A percentile compares a stretch with the other conserved stretches of the same genome.
Evolutionary conservation across 2,329 filamentous ascomycete genomes (phyloP).

Genomic region (Colletotrichum karsti): DNA sequence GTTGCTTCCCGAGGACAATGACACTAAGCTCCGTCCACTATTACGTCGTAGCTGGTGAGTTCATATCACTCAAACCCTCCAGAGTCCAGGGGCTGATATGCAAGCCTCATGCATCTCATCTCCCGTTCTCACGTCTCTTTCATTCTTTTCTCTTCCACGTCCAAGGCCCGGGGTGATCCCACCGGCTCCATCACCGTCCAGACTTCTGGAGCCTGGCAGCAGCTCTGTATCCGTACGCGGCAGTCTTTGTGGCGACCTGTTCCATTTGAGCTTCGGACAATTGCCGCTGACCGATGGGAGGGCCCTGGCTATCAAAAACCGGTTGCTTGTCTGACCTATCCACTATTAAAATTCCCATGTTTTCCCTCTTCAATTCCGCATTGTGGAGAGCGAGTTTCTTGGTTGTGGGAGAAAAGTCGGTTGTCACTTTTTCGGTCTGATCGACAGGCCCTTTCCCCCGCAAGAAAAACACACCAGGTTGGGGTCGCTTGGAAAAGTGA

Average conservation of each 20-base stretch:
- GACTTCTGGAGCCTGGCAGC: background rate
- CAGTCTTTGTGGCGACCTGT: background rate
- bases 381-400: background rate
- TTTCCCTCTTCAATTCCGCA: background rate
- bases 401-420: background rate
- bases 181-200: too few relatives aligned
- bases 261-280: background rate
- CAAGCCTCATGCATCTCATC: background rate
- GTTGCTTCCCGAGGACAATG: too few relatives aligned
- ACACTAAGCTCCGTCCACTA: too few relatives aligned
- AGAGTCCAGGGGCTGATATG: too few relatives aligned
- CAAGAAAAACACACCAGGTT: background rate
- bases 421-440: too few relatives aligned
- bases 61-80: too few relatives aligned
- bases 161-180: background rate
- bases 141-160: background rate
- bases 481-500: too few relatives aligned
- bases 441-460: background rate
- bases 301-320: background rate
- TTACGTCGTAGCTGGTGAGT: too few relatives aligned
- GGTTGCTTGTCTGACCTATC: background rate
- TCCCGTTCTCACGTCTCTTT: background rate
- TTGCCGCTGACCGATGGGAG: background rate
- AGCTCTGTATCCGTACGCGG: too few relatives aligned
- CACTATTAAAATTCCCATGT: background rate